Base-by-base conservation (phyloP, 768 basidiomycete genomes). In the Serendipita sp. region DNA sequence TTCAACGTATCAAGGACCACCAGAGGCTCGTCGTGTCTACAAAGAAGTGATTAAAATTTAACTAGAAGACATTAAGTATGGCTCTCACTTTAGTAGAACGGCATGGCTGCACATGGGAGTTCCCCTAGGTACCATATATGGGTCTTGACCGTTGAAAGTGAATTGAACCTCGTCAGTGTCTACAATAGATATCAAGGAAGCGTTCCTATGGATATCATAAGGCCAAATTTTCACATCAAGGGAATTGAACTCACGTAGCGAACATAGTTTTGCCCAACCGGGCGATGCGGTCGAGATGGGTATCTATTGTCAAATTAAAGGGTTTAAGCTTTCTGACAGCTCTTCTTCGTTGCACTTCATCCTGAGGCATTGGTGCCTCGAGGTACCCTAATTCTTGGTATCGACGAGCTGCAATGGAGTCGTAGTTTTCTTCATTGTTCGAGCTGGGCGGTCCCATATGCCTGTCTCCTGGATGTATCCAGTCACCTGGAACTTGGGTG, bases 201-300 rank as follows among this genome's bases (percentile, higher is more conserved):
- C 55, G 34, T 60, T 60, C 55, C 55, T 60, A 60, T n/a, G 16
- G 36, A 60, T 10, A 29, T 27, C 4, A 36, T 33, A 11, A 34
- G 33, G 34, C 13, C 11, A 31, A 53, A 53, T 13, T 53, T 15
- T 53, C 10, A 11, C 31, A 29, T 15, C 23, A 53, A 45, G 11
- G 18, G 16, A 60, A 31, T 11, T 33, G 10, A 33, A 5, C 55
- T 27, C 36, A 60, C 55, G 55, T n/a, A 29, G 55, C 11, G 74
- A 97, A 97, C 4, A 97, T 94, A 44, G 96, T 76, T 75, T 94
- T 94, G 44, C 88, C 88, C 31, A 97, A 80, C 72, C 95, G 91
- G 15, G 86, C 89, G 67, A 96, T 94, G 16, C 94, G 83, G 73
- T 96, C 93, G 71, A 97, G 96, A 71, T 95, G 94, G 66, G 82